These are phyloP conservation scores for Fusarium austroafricanum DNA, from an alignment of 2,329 filamentous ascomycete genomes.

Conservation along the genomic window DNA sequence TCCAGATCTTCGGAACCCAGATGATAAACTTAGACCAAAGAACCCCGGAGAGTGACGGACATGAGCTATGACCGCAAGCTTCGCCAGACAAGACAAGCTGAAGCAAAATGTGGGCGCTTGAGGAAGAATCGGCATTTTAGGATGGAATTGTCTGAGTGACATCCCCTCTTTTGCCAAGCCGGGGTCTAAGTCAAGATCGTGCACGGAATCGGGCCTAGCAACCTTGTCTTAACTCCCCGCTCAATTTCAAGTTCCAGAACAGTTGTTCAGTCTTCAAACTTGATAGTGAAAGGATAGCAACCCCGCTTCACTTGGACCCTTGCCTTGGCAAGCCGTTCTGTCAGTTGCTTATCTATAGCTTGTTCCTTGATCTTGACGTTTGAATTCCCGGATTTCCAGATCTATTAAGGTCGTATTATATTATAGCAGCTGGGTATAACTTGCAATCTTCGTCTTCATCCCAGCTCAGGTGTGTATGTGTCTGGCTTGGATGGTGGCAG, in stretches of 20 bases:
- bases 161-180: conserved; percentile 31
- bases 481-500: conserved; percentile 2
- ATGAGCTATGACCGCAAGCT: conserved; percentile 4
- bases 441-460: conserved; percentile 14
- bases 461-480: neutral
- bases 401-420: conserved; percentile 32
- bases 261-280: conserved; percentile 13
- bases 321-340: conserved; percentile 16
- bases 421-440: conserved; percentile 25
- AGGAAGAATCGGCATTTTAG: conserved; percentile 20
- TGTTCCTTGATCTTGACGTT: conserved; percentile 22
- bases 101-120: conserved; percentile 2
- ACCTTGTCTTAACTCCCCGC: conserved; percentile 33
- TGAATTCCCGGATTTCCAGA: conserved; percentile 28
- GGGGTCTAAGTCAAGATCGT: conserved; percentile 30
- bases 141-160: conserved; percentile 27
- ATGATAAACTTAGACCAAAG: neutral
- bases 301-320: conserved; percentile 38
- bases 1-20: neutral
- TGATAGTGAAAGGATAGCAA: conserved; percentile 2
- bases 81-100: conserved; percentile 2
- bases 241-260: conserved; percentile 24
- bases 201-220: conserved; percentile 28
- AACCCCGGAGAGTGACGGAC: neutral
- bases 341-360: conserved; percentile 20